Evolutionary conservation across 1,139 yeast genomes (phyloP).

Genomic region (Magnusiomyces clavatus): DNA sequence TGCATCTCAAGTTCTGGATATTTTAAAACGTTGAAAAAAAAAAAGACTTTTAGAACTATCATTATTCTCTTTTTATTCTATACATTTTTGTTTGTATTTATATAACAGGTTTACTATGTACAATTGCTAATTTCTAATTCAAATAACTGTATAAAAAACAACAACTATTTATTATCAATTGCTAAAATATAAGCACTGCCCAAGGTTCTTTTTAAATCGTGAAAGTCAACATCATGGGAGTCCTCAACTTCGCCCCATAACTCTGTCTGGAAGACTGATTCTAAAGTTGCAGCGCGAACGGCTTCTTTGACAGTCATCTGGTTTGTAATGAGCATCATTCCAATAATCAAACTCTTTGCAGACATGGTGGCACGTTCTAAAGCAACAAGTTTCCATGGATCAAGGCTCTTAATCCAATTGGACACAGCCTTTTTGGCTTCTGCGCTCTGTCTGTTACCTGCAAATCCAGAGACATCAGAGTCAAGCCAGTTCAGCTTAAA

Average conservation of each 20-base stretch:
- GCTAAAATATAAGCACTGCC: constrained; percentile 72
- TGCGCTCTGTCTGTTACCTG: constrained; percentile 66
- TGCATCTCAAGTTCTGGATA: constrained; percentile 22
- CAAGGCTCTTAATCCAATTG: constrained; percentile 56
- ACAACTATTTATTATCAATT: constrained; percentile 14
- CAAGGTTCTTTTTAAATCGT: constrained; percentile 73
- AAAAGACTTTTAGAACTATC: too few relatives aligned
- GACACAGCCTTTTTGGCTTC: constrained; percentile 56
- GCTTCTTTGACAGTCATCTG: constrained; percentile 55
- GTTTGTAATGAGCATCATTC: constrained; percentile 32
- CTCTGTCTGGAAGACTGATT: constrained; percentile 73
- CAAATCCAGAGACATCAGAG: constrained; percentile 68
- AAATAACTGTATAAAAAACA: not conserved
- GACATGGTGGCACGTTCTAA: constrained; percentile 81
- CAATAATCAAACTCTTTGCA: constrained; percentile 82
- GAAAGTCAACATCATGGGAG: constrained; percentile 93
- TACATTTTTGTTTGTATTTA: not conserved
- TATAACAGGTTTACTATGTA: not conserved
- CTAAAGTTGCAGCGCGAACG: constrained; percentile 71
- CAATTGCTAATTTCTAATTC: not conserved
- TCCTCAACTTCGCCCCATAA: constrained; percentile 99
- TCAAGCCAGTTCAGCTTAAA: constrained; percentile 56
- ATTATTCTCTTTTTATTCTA: not conserved
- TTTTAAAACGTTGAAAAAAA: constrained; percentile 15
- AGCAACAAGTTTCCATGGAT: constrained; percentile 74